Evolutionary conservation across 352 stramenopile species (phyloP), one percentile per base, ranked within the genome.

Genomic region (Phytophthora sansomeana): DNA sequence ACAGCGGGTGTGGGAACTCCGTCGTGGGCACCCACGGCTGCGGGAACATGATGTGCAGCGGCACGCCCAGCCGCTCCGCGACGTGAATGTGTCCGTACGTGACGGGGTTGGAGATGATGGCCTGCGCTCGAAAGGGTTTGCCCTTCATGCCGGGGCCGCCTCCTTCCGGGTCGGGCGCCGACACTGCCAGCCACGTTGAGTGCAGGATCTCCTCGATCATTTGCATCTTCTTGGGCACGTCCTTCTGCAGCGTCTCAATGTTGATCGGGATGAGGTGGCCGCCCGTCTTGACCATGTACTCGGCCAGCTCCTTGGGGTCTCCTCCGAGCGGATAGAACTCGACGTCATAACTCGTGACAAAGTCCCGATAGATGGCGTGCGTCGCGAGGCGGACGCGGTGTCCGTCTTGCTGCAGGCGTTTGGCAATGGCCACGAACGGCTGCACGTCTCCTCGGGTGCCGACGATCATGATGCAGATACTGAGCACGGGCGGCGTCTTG

Each of bases 41-140:
- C 6, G 90, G 88, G 58, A 97, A 98, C 90, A 98, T 97, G 39
- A 98, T 95, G 75, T 98, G 93, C 51, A 98, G 71, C 24, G 93
- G 92, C 8, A 98, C 86, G 1, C 85, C 90, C 9, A 98, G 81
- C 6, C 87, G 83, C 72, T 98, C 93, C 1, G 91, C 93, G 13
- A 97, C 92, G 65, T 98, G 92, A 33, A 97, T 81, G 69, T 98
- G 93, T 19, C 89, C 92, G 43, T 97, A 96, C 38, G 80, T 89
- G 0, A 97, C 88, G 2, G 94, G 93, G 67, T 98, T 98, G 13
- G 89, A 91, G 72, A 98, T 98, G 55, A 98, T 97, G 9, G 91
- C 91, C 39, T 98, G 74, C 0, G 91, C 91, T 42, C 83, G 74
- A 66, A 98, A 98, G 0, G 83, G 75, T 26, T 58, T 35, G 7